Evolutionary conservation across 2,329 filamentous ascomycete genomes (phyloP).

Genomic region (Hypoxylon sp.): DNA sequence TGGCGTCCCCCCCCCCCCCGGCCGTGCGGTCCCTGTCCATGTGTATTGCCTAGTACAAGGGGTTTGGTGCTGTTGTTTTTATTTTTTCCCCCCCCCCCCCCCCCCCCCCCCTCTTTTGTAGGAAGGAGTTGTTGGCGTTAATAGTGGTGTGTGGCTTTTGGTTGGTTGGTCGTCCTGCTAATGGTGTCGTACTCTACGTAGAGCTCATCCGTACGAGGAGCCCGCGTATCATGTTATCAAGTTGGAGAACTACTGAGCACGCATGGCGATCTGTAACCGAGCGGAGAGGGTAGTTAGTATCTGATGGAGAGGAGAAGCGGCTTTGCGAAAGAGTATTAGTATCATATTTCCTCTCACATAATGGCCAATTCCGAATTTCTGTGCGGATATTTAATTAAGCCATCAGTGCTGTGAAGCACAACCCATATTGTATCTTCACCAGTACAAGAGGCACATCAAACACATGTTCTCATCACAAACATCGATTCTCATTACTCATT

Average conservation of each 20-base stretch:
- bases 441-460: not conserved
- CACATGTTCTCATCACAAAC: not conserved
- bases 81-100: not conserved
- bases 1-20: no score
- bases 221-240: constrained; percentile 65
- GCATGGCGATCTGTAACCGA: not conserved
- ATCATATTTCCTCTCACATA: not conserved
- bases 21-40: no score
- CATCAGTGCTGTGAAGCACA: not conserved
- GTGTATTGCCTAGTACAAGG: no score
- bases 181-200: constrained; percentile 40
- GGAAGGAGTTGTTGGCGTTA: no score
- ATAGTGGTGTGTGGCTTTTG: no score
- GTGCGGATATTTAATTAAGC: not conserved
- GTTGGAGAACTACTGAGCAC: constrained; percentile 60
- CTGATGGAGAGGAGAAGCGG: not conserved
- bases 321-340: not conserved
- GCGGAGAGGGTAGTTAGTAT: not conserved
- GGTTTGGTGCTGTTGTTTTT: no score
- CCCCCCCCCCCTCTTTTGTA: not conserved
- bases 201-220: constrained; percentile 68
- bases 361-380: not conserved
- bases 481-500: not conserved
- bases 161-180: not conserved
- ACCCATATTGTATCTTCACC: not conserved